A percentile compares a stretch with the other conserved stretches of the same genome.
Evolutionary conservation across 805 yeast genomes (phyloP).

Genomic region (Teunomyces funiuensis): DNA sequence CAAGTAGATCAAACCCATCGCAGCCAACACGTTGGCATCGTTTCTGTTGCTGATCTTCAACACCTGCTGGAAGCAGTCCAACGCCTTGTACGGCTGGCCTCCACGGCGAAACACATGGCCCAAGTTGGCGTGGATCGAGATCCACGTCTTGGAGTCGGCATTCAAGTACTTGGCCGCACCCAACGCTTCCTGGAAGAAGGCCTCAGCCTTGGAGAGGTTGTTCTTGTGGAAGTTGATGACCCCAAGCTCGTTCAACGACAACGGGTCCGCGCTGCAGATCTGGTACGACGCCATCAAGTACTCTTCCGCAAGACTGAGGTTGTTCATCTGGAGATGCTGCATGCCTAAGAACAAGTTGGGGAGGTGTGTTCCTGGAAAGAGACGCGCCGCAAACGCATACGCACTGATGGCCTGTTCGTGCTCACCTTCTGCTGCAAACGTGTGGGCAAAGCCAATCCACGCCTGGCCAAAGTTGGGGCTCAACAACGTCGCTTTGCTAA

Average conservation of each 20-base stretch:
- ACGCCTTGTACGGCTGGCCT: slow-evolving; percentile 61
- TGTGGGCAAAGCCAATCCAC: slow-evolving; percentile 98
- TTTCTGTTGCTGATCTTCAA: slow-evolving; percentile 67
- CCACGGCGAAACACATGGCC: slow-evolving; percentile 84
- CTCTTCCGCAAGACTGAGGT: slow-evolving; percentile 80
- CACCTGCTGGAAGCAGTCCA: slow-evolving; percentile 75
- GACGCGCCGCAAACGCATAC: slow-evolving; percentile 89
- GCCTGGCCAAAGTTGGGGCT: slow-evolving; percentile 92
- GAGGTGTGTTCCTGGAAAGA: slow-evolving; percentile 87
- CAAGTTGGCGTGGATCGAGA: slow-evolving; percentile 79
- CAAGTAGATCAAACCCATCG: slow-evolving; percentile 81
- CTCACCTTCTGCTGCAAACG: slow-evolving; percentile 97
- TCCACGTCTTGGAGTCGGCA: slow-evolving; percentile 80
- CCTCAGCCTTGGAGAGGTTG: slow-evolving; percentile 67
- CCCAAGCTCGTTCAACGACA: slow-evolving; percentile 87
- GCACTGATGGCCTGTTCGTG: slow-evolving; percentile 98
- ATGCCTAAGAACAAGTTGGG: slow-evolving; percentile 91
- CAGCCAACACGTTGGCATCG: slow-evolving; percentile 68
- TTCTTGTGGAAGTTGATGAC: slow-evolving; percentile 81
- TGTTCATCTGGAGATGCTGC: slow-evolving; percentile 91
- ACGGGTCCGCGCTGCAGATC: slow-evolving; percentile 82
- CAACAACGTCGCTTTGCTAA: slow-evolving; percentile 83
- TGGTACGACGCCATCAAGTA: slow-evolving; percentile 73
- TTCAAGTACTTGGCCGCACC: slow-evolving; percentile 65
- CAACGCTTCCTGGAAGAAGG: slow-evolving; percentile 67